Evolutionary conservation across 2,329 filamentous ascomycete genomes (phyloP), one percentile per base, ranked within the genome.

Genomic region (Aspergillus quadrilineatus): DNA sequence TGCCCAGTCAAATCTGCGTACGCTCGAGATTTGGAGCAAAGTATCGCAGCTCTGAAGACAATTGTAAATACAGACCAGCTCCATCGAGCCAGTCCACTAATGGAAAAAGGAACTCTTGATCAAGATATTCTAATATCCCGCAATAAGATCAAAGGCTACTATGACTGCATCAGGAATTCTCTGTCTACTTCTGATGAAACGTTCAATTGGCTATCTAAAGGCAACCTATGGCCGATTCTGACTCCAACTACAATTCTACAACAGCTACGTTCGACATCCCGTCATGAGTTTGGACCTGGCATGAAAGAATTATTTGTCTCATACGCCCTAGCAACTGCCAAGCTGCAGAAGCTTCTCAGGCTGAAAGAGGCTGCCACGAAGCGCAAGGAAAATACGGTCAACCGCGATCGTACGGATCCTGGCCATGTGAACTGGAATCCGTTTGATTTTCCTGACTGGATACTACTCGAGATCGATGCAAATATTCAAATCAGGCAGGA

Each of bases 361-460:
- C 69, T 83, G 1, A 60, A 71, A 32, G 72, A 76, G 53, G 73
- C 77, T 0, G 50, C 59, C 1, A 46, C 59, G 12, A 75, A 74
- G 46, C 1, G 22, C 0, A 69, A 73, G 22, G 7, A 58, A 0
- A 65, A 73, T 12, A 66, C 70, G 49, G 36, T 78, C 2, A 29
- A 61, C 0, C 73, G 82, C 4, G 83, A 86, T 57, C 61, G 68
- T 10, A 56, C 54, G 0, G 83, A 81, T 48, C 32, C 37, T 0
- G 84, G 82, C 0, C 85, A 88, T 62, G 65, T 63, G 0, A 82
- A 85, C 22, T 59, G 57, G 49, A 41, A 60, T 1, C 6, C 55
- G 3, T 12, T 10, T 10, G 17, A 32, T 4, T 10, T 32, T 6
- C 55, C 55, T 3, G 58, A 60, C 14, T 60, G 51, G 58, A 32